Evolutionary conservation across 2,329 filamentous ascomycete genomes (phyloP).

Genomic region (Tolypocladium tundrense): DNA sequence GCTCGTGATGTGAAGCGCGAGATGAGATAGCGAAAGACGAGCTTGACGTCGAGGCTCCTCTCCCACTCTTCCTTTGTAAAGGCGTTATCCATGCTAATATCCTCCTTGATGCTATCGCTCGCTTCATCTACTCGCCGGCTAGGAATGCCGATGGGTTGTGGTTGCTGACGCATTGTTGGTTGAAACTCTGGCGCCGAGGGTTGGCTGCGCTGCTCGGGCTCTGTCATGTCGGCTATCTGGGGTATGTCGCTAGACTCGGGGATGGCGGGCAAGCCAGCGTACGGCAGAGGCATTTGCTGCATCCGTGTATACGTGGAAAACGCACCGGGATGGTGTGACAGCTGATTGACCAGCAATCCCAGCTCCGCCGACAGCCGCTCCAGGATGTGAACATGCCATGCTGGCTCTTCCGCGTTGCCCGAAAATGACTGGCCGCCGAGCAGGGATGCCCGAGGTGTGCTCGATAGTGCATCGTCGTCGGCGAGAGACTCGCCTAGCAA

Average conservation of each 20-base stretch:
- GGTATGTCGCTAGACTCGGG: constrained; percentile 36
- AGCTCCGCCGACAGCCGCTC: constrained; percentile 82
- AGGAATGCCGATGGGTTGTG: constrained; percentile 26
- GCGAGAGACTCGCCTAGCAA: constrained; percentile 76
- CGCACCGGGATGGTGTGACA: constrained; percentile 72
- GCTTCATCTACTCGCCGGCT: constrained; percentile 14
- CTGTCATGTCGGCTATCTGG: constrained; percentile 13
- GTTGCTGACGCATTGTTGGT: constrained; percentile 31
- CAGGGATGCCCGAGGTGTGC: constrained; percentile 35
- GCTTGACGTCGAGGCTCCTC: constrained; percentile 77
- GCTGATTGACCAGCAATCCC: constrained; percentile 69
- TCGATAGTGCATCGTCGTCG: constrained; percentile 34
- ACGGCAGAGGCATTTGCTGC: constrained; percentile 57
- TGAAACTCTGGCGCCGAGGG: constrained; percentile 29
- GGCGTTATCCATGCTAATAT: constrained; percentile 14
- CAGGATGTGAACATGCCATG: constrained; percentile 70
- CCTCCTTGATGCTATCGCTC: constrained; percentile 11
- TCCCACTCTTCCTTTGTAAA: constrained; percentile 84
- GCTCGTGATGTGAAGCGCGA: constrained; percentile 56
- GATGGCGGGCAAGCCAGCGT: constrained; percentile 65
- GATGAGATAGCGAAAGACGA: constrained; percentile 81
- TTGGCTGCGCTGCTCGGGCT: constrained; percentile 12
- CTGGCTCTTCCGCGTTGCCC: constrained; percentile 27
- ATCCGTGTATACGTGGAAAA: constrained; percentile 71
- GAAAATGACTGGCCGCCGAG: constrained; percentile 16